These are phyloP conservation scores for Blastobotrys raffinosifermentans DNA, from an alignment of 1,139 yeast species.

Conservation along the genomic window DNA sequence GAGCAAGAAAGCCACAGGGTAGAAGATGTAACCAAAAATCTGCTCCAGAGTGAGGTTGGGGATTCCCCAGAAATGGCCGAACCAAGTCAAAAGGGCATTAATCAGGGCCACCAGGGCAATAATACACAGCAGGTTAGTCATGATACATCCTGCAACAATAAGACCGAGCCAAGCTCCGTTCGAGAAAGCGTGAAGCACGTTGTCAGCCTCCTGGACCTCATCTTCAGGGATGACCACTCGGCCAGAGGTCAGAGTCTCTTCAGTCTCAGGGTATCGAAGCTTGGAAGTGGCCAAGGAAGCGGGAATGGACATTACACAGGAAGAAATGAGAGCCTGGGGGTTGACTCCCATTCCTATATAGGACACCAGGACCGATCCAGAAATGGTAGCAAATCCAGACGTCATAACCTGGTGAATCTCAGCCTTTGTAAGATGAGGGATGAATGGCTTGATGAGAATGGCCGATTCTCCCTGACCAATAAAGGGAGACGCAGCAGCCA, in stretches of 20 bases:
- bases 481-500: constrained; percentile 66
- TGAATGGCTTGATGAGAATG: constrained; percentile 54
- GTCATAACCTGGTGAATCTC: constrained; percentile 63
- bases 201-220: constrained; percentile 44
- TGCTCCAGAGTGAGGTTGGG: constrained; percentile 47
- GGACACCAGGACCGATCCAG: constrained; percentile 62
- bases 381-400: constrained; percentile 62
- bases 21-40: constrained; percentile 53
- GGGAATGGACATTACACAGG: constrained; percentile 69
- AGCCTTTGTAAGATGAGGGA: constrained; percentile 56
- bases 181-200: constrained; percentile 59
- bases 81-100: constrained; percentile 58
- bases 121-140: constrained; percentile 58
- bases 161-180: constrained; percentile 60
- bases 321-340: constrained; percentile 58
- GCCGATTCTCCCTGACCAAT: constrained; percentile 68
- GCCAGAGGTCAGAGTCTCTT: constrained; percentile 50
- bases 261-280: constrained; percentile 57
- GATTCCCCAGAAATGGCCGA: constrained; percentile 61
- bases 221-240: constrained; percentile 44
- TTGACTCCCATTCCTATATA: constrained; percentile 61
- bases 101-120: constrained; percentile 55
- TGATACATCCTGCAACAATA: constrained; percentile 53
- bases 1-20: constrained; percentile 56
- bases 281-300: constrained; percentile 61